Evolutionary conservation across 352 stramenopile genomes (phyloP).

Genomic region (Phytophthora nicotianae): DNA sequence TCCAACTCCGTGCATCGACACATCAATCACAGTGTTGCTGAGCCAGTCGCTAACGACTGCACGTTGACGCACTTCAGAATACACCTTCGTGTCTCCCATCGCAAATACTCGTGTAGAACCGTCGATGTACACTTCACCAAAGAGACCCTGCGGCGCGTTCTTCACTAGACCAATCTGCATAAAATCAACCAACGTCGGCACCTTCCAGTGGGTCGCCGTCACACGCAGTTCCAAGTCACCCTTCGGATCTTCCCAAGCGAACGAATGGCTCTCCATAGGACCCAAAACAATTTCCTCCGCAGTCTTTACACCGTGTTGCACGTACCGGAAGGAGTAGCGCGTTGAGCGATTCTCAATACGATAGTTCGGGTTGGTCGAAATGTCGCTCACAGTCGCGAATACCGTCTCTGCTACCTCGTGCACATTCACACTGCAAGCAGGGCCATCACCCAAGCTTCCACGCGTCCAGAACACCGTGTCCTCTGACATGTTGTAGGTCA

Average conservation of each 20-base stretch:
- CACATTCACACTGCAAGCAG: slow-evolving; percentile 67
- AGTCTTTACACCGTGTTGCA: slow-evolving; percentile 60
- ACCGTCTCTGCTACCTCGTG: slow-evolving; percentile 71
- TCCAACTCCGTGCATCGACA: slow-evolving; percentile 73
- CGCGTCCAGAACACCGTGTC: slow-evolving; percentile 73
- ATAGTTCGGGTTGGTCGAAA: slow-evolving; percentile 69
- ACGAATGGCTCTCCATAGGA: slow-evolving; percentile 77
- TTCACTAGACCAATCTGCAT: slow-evolving; percentile 71
- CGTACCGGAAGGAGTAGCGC: slow-evolving; percentile 72
- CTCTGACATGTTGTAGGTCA: slow-evolving; percentile 48
- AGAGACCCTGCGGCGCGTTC: slow-evolving; percentile 57
- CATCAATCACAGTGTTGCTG: slow-evolving; percentile 73
- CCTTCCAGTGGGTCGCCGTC: slow-evolving; percentile 63
- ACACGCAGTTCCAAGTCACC: slow-evolving; percentile 62
- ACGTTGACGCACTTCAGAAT: slow-evolving; percentile 57
- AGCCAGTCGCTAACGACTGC: slow-evolving; percentile 75
- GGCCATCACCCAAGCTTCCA: slow-evolving; percentile 69
- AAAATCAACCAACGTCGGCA: slow-evolving; percentile 77
- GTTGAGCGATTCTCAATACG: slow-evolving; percentile 89
- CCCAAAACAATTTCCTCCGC: slow-evolving; percentile 73
- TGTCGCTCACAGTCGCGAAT: slow-evolving; percentile 73
- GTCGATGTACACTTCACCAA: slow-evolving; percentile 89
- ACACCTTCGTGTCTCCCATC: slow-evolving; percentile 74
- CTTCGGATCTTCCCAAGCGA: slow-evolving; percentile 82
- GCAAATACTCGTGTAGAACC: slow-evolving; percentile 79